Evolutionary conservation across 371 early-diverging fungal genomes (phyloP), one percentile per base, ranked within the genome.

Genomic region (Syncephalis plumigaleata): DNA sequence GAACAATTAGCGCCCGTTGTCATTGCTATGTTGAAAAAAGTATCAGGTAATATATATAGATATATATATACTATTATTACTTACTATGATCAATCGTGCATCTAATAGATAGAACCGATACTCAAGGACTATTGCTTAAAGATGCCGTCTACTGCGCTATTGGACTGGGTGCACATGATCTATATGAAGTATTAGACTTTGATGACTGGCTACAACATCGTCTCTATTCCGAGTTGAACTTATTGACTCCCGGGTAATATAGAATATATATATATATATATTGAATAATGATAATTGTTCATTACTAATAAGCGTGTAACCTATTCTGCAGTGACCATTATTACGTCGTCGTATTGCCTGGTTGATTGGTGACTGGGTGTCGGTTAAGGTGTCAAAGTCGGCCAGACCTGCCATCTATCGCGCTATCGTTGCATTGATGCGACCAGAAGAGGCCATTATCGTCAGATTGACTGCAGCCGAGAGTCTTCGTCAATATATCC

Each of bases 321-420:
- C n/a, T n/a, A n/a, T n/a, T n/a, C n/a, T n/a, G n/a, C n/a, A n/a
- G n/a, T n/a, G 11, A 31, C 31, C 31, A 7, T 31, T 31, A 8
- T 57, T 88, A 21, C 72, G 77, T 36, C 73, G 86, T 37, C 73
- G 91, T 15, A 77, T 86, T 16, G 80, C 82, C 3, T 79, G 82
- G 81, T 59, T 91, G 44, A 66, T 91, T 37, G 84, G 87, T n/a
- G 68, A 73, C 54, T 93, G 91, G 90, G 73, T 89, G 17, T 66
- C 67, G 7, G 86, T 89, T 49, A 81, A 88, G 25, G 62, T 79
- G 22, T 71, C 77, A 31, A 72, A 74, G 9, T 66, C 70, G 0
- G 65, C 74, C 36, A 70, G 84, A 9, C 68, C 73, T 16, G 59
- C 59, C 5, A 73, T 84, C 2, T 91, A 89, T 56, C 62, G 70